Evolutionary conservation across 176 grass and related monocot species (phyloP).

Genomic region (Poa annua): DNA sequence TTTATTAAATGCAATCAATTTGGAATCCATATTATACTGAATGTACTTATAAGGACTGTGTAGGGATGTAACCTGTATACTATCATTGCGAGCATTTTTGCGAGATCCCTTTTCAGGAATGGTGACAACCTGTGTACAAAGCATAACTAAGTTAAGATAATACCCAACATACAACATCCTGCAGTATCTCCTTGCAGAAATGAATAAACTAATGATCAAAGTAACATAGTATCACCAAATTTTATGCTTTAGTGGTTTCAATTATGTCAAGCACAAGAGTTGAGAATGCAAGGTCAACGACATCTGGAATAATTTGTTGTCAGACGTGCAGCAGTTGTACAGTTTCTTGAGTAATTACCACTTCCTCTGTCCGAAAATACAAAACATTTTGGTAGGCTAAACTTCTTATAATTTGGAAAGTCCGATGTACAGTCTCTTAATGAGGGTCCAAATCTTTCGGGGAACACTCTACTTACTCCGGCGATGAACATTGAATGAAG

Average conservation of each 20-base stretch:
- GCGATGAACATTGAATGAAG: background rate
- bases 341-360: too few relatives aligned
- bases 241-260: conserved; percentile 11
- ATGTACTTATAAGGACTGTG: conserved; percentile 5
- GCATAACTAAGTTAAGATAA: conserved; percentile 26
- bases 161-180: conserved; percentile 27
- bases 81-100: conserved; percentile 74
- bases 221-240: background rate
- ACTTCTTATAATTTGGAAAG: too few relatives aligned
- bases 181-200: background rate
- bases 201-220: background rate
- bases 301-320: background rate
- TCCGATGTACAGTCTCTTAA: background rate
- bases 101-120: conserved; percentile 90
- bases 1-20: conserved; percentile 28
- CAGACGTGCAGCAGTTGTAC: too few relatives aligned
- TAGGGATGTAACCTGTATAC: conserved; percentile 76
- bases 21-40: conserved; percentile 15
- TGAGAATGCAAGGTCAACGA: background rate
- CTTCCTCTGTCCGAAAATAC: too few relatives aligned
- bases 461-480: conserved; percentile 14
- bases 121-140: conserved; percentile 75
- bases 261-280: too few relatives aligned
- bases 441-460: background rate
- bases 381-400: too few relatives aligned